Conservation (phyloP, 1,284 basidiomycete genomes). For the Puccinia triticina region DNA sequence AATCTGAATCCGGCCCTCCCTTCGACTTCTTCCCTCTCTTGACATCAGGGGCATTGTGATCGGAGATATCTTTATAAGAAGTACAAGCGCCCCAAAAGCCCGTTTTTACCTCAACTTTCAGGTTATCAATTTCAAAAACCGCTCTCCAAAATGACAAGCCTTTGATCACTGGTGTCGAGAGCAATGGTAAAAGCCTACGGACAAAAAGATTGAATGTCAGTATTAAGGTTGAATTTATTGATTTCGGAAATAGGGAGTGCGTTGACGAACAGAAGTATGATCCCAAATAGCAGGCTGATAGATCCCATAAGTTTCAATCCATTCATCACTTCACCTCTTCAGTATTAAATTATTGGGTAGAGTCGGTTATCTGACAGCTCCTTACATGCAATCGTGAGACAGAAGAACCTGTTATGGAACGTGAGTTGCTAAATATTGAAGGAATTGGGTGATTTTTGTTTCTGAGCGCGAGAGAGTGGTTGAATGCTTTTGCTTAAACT, state of each 20-base stretch:
- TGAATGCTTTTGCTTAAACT: neutral
- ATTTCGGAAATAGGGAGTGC: neutral
- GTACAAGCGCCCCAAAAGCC: conserved; percentile 48
- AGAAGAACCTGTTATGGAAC: neutral
- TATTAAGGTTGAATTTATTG: neutral
- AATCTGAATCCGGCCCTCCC: neutral
- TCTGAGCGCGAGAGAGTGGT: neutral
- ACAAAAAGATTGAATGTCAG: neutral
- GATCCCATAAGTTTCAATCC: conserved; percentile 33
- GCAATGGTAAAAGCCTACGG: conserved; percentile 35
- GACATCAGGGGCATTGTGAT: neutral
- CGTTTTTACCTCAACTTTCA: conserved; percentile 27
- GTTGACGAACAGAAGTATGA: conserved; percentile 12
- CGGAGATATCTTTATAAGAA: conserved; percentile 4
- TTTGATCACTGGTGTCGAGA: conserved; percentile 40
- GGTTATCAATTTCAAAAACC: conserved; percentile 34
- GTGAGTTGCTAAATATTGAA: neutral
- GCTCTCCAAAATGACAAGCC: conserved; percentile 40
- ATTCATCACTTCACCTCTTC: conserved; percentile 20
- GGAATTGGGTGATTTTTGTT: neutral
- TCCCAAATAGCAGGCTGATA: conserved; percentile 29
- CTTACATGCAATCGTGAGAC: conserved; percentile 4
- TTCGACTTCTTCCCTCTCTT: conserved; percentile 1
- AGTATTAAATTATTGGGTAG: neutral
- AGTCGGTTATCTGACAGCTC: neutral